Conservation (phyloP, 805 yeast species). For the Starmera dryadoides region DNA sequence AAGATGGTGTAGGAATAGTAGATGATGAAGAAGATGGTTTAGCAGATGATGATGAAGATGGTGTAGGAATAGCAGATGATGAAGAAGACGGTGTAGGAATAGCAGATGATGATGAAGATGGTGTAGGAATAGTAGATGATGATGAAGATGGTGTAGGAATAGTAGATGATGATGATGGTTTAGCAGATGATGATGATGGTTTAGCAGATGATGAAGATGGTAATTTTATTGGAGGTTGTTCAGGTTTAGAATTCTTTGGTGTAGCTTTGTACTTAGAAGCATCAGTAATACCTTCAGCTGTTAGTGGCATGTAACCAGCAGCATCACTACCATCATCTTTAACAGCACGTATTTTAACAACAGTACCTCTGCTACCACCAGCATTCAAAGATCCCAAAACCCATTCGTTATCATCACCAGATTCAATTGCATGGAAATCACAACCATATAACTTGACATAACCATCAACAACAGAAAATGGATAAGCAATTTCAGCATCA, state of each 20-base stretch:
- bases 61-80: background rate
- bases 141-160: background rate
- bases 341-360: background rate
- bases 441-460: slow-evolving; percentile 2
- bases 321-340: background rate
- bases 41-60: background rate
- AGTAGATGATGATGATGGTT: background rate
- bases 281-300: background rate
- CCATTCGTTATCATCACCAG: slow-evolving; percentile 3
- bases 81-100: background rate
- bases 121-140: background rate
- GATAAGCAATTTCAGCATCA: background rate
- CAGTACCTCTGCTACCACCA: background rate
- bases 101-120: background rate
- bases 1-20: too few relatives aligned
- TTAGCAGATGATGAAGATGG: background rate
- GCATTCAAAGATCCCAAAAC: slow-evolving; percentile 3
- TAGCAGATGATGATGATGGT: background rate
- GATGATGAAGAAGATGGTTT: background rate
- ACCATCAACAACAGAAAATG: slow-evolving; percentile 1
- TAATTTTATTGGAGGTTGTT: background rate
- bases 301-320: background rate
- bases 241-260: background rate
- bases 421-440: slow-evolving; percentile 4
- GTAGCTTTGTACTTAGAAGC: background rate